Evolutionary conservation across 1,284 basidiomycete genomes (phyloP).

Genomic region (Psilocybe mexicana): DNA sequence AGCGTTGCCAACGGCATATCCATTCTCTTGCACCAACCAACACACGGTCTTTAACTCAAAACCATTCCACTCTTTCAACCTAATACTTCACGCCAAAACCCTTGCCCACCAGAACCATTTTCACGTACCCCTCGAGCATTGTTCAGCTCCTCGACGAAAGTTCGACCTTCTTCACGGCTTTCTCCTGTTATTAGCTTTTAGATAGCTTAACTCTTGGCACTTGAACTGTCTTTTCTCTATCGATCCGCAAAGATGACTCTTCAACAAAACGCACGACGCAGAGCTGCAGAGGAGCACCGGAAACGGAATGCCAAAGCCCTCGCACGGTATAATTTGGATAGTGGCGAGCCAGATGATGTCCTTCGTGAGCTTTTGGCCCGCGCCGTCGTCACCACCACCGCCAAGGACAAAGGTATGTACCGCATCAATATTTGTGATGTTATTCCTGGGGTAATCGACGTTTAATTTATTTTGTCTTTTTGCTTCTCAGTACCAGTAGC

Average conservation of each 20-base stretch:
- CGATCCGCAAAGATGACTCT: conserved; percentile 10
- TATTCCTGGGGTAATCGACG: neutral
- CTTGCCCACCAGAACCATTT: neutral
- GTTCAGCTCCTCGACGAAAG: neutral
- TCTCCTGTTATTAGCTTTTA: neutral
- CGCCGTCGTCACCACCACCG: neutral
- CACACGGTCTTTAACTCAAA: conserved; percentile 15
- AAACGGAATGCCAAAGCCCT: neutral
- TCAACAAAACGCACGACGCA: conserved; percentile 13
- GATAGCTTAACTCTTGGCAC: conserved; percentile 6
- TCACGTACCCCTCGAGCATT: neutral
- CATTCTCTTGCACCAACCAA: conserved; percentile 7
- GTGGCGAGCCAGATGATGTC: neutral
- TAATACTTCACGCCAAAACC: neutral
- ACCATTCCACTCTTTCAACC: conserved; percentile 12
- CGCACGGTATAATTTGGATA: neutral
- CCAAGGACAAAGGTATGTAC: neutral
- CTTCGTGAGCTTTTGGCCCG: neutral
- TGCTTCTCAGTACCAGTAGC: neutral
- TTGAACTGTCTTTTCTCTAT: neutral
- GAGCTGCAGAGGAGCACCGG: conserved; percentile 10
- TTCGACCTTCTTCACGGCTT: neutral
- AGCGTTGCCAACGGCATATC: conserved; percentile 4
- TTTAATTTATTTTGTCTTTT: neutral
- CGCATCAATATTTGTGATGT: neutral